These are phyloP conservation scores for Trypethelium eluteriae DNA, from an alignment of 495 filamentous ascomycete species.

Conservation along the genomic window DNA sequence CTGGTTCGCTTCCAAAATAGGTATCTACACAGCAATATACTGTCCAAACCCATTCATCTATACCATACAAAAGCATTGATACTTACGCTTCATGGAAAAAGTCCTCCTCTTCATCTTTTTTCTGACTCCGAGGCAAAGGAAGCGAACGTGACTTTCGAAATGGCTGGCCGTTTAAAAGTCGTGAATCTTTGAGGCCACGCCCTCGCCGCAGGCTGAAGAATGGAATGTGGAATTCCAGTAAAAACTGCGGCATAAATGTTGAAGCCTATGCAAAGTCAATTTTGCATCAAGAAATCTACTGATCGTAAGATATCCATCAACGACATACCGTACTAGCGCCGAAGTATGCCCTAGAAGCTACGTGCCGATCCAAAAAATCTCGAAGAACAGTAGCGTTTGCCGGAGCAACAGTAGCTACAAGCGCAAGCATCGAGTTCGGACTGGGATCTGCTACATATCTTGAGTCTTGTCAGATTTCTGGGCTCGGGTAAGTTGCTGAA, in stretches of 20 bases:
- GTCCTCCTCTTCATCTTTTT: conserved; percentile 8
- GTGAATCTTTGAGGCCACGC: neutral
- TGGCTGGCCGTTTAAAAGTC: conserved; percentile 16
- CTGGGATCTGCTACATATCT: conserved; percentile 11
- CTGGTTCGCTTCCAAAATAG: conserved; percentile 24
- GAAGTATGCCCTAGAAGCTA: conserved; percentile 7
- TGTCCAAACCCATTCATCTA: conserved; percentile 32
- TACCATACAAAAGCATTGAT: conserved; percentile 28
- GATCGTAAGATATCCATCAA: neutral
- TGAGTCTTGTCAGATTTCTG: neutral
- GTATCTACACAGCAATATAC: conserved; percentile 30
- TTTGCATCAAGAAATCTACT: neutral
- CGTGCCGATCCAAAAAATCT: conserved; percentile 14
- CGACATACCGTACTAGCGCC: neutral
- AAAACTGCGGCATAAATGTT: conserved; percentile 16
- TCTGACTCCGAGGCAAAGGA: conserved; percentile 11
- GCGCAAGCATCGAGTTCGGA: conserved; percentile 7
- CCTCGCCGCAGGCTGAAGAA: conserved; percentile 28
- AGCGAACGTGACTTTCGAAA: conserved; percentile 22
- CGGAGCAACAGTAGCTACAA: conserved; percentile 1
- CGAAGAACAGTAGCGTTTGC: neutral
- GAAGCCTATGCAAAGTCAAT: neutral
- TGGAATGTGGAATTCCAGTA: conserved; percentile 32
- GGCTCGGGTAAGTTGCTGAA: neutral
- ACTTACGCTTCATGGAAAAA: conserved; percentile 31